A percentile compares a stretch with the other conserved stretches of the same genome.
phyloP scores from a whole-genome alignment of 768 basidiomycete genomes.

The Clavulina sp. region DNA sequence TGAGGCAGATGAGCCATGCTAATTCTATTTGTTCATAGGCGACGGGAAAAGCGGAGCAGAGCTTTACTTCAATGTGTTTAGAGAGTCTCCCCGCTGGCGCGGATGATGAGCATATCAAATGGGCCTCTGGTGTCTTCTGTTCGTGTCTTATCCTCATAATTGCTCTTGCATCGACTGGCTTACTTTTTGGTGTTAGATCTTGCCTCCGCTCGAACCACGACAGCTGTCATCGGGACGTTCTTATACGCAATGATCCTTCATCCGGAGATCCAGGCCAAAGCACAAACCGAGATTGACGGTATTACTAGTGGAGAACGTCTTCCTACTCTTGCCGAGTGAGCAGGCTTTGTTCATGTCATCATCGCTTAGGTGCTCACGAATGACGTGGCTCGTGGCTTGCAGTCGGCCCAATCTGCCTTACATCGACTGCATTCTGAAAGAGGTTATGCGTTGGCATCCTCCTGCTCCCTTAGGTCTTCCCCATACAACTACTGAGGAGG shows the following conservation, averaged over 20 bases:
- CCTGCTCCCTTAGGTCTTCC: neutral
- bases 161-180: no score
- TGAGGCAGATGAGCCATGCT: no score
- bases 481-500: no score
- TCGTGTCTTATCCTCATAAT: no score
- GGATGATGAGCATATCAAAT: neutral
- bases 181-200: no score
- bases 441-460: neutral
- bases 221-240: slow-evolving; percentile 20
- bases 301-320: slow-evolving; percentile 18
- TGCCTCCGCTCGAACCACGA: slow-evolving; percentile 12
- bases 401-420: neutral
- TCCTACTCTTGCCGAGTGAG: slow-evolving; percentile 13
- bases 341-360: slow-evolving; percentile 8
- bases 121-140: neutral
- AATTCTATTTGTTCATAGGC: neutral
- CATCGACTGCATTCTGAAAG: neutral
- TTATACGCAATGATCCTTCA: slow-evolving; percentile 22
- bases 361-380: no score
- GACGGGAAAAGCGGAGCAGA: neutral
- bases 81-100: neutral
- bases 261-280: slow-evolving; percentile 21
- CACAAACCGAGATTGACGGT: slow-evolving; percentile 22
- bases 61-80: neutral
- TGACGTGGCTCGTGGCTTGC: no score